Percentiles rank a stretch among this genome's conserved stretches.
Evolutionary conservation across 2,329 filamentous ascomycete species (phyloP).

Genomic region (Anisogramma anomala): DNA sequence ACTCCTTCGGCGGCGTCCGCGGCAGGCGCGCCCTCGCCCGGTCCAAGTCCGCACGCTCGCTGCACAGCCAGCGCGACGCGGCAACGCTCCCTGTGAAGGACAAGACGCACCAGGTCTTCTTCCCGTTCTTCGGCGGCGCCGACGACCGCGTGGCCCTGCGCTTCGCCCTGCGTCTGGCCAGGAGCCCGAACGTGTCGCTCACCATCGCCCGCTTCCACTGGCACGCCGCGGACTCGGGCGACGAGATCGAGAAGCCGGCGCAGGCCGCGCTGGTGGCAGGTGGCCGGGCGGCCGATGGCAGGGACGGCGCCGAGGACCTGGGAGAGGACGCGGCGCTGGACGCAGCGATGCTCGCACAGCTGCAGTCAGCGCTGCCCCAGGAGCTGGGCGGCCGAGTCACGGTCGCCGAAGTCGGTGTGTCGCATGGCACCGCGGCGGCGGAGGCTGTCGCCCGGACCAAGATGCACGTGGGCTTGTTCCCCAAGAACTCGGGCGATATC

Average conservation of each 20-base stretch:
- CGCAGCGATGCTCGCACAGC: conserved; percentile 23
- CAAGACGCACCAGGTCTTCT: conserved; percentile 70
- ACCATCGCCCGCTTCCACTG: conserved; percentile 55
- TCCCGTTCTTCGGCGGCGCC: conserved; percentile 73
- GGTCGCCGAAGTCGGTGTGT: conserved; percentile 40
- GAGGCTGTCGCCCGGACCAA: conserved; percentile 43
- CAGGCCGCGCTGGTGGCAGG: conserved; percentile 14
- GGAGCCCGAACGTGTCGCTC: conserved; percentile 66
- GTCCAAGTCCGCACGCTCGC: conserved; percentile 44
- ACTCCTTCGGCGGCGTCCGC: conserved; percentile 32
- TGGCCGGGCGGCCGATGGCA: conserved; percentile 14
- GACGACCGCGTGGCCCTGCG: conserved; percentile 74
- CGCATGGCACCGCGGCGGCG: conserved; percentile 27
- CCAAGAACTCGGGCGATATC: conserved; percentile 58
- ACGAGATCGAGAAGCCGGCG: conserved; percentile 15
- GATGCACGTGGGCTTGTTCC: conserved; percentile 46
- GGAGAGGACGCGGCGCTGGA: conserved; percentile 25
- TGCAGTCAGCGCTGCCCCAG: conserved; percentile 24
- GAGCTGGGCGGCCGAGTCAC: conserved; percentile 24
- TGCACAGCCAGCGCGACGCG: conserved; percentile 42
- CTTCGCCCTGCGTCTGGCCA: conserved; percentile 73
- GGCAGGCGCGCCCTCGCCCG: conserved; percentile 32
- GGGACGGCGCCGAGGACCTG: conserved; percentile 18
- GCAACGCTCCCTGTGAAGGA: conserved; percentile 48
- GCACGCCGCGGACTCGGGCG: conserved; percentile 17